These are phyloP conservation scores for Trichoderma guizhouense DNA, from an alignment of 2,329 filamentous ascomycete species.

Conservation along the genomic window DNA sequence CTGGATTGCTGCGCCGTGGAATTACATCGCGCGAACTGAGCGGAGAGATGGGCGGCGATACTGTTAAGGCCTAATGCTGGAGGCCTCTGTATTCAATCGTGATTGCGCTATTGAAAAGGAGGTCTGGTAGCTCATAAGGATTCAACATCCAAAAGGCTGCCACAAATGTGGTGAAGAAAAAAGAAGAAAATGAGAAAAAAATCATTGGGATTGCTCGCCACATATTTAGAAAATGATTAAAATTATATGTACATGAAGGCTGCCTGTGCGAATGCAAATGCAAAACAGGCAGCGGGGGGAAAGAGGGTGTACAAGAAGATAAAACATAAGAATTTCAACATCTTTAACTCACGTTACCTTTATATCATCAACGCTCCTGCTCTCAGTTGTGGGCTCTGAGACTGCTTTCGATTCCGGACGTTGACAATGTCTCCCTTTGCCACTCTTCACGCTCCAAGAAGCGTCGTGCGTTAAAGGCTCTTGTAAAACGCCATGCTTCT, in stretches of 20 bases:
- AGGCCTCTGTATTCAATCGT: background rate
- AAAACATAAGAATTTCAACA: background rate
- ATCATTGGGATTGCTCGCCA: background rate
- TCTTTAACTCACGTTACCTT: background rate
- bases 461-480: conserved; percentile 63
- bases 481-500: conserved; percentile 72
- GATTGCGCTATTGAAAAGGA: background rate
- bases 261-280: background rate
- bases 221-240: background rate
- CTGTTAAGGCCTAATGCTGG: conserved; percentile 30
- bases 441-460: conserved; percentile 62
- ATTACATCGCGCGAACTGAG: conserved; percentile 53
- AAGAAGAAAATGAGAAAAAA: background rate
- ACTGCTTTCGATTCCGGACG: conserved; percentile 53
- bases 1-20: conserved; percentile 37
- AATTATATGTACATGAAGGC: background rate
- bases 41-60: conserved; percentile 63
- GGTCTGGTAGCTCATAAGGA: conserved; percentile 16
- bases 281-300: background rate
- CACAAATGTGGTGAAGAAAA: background rate
- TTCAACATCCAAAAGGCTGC: conserved; percentile 18
- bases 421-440: conserved; percentile 60
- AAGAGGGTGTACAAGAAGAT: background rate
- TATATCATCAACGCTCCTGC: background rate
- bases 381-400: conserved; percentile 27